Conservation (phyloP, 805 yeast genomes). For the Candida silvatica region DNA sequence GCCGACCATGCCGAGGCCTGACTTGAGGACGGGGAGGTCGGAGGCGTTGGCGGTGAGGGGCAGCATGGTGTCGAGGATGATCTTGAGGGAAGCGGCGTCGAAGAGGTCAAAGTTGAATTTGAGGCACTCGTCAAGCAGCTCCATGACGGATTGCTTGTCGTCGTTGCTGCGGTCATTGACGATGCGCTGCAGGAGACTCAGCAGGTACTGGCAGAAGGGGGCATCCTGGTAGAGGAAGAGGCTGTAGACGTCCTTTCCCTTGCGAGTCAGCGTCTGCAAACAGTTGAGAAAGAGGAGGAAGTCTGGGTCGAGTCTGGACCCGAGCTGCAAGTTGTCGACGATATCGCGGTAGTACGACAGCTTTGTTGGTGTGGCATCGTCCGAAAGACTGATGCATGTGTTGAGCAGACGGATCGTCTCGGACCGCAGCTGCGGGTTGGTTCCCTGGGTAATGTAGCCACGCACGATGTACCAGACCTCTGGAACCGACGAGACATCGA, state of each 20-base stretch:
- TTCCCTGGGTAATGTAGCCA: constrained; percentile 35
- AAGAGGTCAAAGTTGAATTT: constrained; percentile 14
- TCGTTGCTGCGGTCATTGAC: constrained; percentile 5
- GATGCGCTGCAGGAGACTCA: constrained; percentile 5
- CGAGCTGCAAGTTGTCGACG: constrained; percentile 30
- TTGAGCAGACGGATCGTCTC: constrained; percentile 45
- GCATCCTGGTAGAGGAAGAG: constrained; percentile 10
- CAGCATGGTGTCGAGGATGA: constrained; percentile 7
- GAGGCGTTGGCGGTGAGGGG: constrained; percentile 9
- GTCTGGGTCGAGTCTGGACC: constrained; percentile 33
- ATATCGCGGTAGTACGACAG: constrained; percentile 56
- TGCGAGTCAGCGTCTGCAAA: constrained; percentile 39
- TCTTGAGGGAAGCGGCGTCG: constrained; percentile 7
- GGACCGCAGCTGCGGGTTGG: constrained; percentile 28
- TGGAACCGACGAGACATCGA: constrained; percentile 50
- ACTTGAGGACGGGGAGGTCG: constrained; percentile 6
- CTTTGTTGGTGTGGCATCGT: constrained; percentile 37
- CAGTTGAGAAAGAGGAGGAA: constrained; percentile 34
- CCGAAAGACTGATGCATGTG: constrained; percentile 48
- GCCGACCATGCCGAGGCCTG: constrained; percentile 10
- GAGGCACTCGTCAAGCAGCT: constrained; percentile 13
- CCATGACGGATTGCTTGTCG: constrained; percentile 7
- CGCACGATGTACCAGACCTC: constrained; percentile 71
- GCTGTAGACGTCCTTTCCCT: constrained; percentile 17
- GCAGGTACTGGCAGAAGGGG: constrained; percentile 11